Evolutionary conservation across 768 basidiomycete species (phyloP).

Genomic region (Xerocomellus amylosporus): DNA sequence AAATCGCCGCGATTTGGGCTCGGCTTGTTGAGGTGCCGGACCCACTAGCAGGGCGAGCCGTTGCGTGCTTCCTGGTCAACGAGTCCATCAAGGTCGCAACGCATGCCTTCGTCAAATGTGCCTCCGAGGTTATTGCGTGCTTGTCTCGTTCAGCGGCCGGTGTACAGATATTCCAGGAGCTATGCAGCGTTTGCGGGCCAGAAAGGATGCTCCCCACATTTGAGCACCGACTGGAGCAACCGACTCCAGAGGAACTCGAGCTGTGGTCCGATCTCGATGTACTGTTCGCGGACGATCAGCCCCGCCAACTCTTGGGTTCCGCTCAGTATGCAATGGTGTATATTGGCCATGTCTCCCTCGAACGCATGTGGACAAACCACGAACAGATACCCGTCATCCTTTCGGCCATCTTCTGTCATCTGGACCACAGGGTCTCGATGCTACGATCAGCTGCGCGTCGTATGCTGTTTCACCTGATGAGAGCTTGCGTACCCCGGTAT

Average conservation of each 20-base stretch:
- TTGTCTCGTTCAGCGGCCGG: constrained; percentile 77
- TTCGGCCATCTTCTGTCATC: constrained; percentile 75
- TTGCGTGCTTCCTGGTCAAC: constrained; percentile 80
- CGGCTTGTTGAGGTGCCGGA: constrained; percentile 71
- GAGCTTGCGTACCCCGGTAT: constrained; percentile 78
- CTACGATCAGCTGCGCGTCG: constrained; percentile 68
- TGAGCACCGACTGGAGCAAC: constrained; percentile 63
- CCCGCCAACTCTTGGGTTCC: constrained; percentile 67
- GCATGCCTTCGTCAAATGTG: constrained; percentile 71
- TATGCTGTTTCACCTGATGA: constrained; percentile 83
- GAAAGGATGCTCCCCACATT: constrained; percentile 76
- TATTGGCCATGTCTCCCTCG: constrained; percentile 70
- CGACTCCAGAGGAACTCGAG: constrained; percentile 64
- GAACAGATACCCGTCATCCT: constrained; percentile 71
- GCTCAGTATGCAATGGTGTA: constrained; percentile 90
- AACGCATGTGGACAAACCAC: constrained; percentile 72
- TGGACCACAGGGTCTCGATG: constrained; percentile 72
- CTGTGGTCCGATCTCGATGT: constrained; percentile 79
- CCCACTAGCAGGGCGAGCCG: constrained; percentile 72
- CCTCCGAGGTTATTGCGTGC: constrained; percentile 78
- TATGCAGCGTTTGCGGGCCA: constrained; percentile 84
- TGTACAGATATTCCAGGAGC: constrained; percentile 70
- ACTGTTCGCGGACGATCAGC: constrained; percentile 65
- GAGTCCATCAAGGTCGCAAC: constrained; percentile 85
- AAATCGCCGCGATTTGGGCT: constrained; percentile 76